Evolutionary conservation across 306 rosid genomes (phyloP).

Genomic region (Rubus parviflorus): DNA sequence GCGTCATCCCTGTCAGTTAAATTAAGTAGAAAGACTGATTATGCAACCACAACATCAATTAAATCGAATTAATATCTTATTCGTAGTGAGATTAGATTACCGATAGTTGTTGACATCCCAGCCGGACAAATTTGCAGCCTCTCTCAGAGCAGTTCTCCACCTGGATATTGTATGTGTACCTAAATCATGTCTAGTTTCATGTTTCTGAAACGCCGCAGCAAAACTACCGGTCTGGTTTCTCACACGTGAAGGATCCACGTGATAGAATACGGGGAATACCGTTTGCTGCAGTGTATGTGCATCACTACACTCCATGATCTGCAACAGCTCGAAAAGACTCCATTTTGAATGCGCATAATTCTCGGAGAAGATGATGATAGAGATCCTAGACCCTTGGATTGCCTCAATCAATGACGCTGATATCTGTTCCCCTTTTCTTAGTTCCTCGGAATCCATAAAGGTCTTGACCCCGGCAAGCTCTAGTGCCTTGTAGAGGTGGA

Average conservation of each 20-base stretch:
- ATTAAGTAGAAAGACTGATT: neutral
- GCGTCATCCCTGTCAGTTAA: neutral
- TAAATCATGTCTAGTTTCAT: neutral
- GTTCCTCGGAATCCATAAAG: neutral
- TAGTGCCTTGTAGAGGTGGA: constrained; percentile 1
- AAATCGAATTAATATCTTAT: too few relatives aligned
- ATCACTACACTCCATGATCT: constrained; percentile 5
- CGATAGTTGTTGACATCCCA: too few relatives aligned
- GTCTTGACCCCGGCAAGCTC: neutral
- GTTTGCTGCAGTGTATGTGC: neutral
- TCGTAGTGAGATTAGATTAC: too few relatives aligned
- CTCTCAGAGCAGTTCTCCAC: neutral
- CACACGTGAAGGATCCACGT: neutral
- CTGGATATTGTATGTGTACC: neutral
- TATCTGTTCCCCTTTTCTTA: constrained; percentile 11
- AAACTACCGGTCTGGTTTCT: neutral
- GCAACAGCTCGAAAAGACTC: constrained; percentile 14
- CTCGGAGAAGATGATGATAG: neutral
- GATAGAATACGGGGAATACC: constrained; percentile 4
- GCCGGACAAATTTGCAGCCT: neutral
- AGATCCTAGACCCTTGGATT: too few relatives aligned
- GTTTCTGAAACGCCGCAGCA: neutral
- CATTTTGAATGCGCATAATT: constrained; percentile 5
- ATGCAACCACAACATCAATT: neutral
- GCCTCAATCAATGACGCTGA: neutral